Conservation (phyloP, 108 stramenopile genomes). For the Thalassiosira profunda region DNA sequence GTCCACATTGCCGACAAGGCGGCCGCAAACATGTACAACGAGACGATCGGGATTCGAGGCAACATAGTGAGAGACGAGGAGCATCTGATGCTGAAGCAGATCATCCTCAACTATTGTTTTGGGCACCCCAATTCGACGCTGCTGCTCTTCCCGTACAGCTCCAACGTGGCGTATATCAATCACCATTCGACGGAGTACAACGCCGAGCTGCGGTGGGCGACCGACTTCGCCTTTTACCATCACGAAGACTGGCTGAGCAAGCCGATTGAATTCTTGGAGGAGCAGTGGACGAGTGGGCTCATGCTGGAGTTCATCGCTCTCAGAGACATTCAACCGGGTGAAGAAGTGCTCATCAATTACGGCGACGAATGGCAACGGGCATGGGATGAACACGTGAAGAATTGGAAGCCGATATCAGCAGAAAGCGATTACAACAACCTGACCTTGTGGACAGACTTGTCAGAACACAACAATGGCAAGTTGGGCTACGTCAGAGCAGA, state of each 20-base stretch:
- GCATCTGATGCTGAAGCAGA: slow-evolving; percentile 49
- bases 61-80: slow-evolving; percentile 38
- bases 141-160: slow-evolving; percentile 79
- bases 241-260: slow-evolving; percentile 70
- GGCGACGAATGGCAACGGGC: slow-evolving; percentile 69
- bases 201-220: slow-evolving; percentile 68
- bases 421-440: slow-evolving; percentile 45
- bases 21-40: slow-evolving; percentile 43
- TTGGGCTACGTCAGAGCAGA: slow-evolving; percentile 29
- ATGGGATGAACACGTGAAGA: slow-evolving; percentile 55
- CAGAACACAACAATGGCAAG: slow-evolving; percentile 10
- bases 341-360: slow-evolving; percentile 72
- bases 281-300: slow-evolving; percentile 56
- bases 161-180: slow-evolving; percentile 67
- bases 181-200: slow-evolving; percentile 70
- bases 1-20: slow-evolving; percentile 67
- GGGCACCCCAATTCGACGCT: slow-evolving; percentile 76
- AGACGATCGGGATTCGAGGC: slow-evolving; percentile 24
- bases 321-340: slow-evolving; percentile 62
- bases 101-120: slow-evolving; percentile 85
- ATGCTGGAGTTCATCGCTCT: slow-evolving; percentile 60
- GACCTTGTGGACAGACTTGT: slow-evolving; percentile 29
- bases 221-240: slow-evolving; percentile 52
- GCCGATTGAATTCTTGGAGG: slow-evolving; percentile 53
- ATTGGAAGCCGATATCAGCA: slow-evolving; percentile 30